A percentile compares a stretch with the other conserved stretches of the same genome.
Evolutionary conservation across 1,284 basidiomycete genomes (phyloP).

Genomic region (Spongispora temasekensis): DNA sequence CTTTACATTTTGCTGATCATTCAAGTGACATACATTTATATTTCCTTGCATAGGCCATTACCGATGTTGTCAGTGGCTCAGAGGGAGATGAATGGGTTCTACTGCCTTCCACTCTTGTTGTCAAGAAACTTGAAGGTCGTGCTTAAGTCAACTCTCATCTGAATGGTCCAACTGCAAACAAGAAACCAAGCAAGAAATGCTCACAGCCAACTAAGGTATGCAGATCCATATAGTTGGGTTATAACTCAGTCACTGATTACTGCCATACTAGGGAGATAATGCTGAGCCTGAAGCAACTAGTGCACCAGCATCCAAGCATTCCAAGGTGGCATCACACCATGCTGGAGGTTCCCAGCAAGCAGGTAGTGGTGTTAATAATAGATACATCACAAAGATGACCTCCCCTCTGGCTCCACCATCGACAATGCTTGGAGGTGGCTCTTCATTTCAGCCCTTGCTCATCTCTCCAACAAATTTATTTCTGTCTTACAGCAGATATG

Average conservation of each 20-base stretch:
- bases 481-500: slow-evolving; percentile 8
- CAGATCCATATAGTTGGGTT: not conserved
- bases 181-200: not conserved
- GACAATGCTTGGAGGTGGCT: slow-evolving; percentile 1
- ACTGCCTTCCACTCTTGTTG: not conserved
- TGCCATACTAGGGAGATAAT: not conserved
- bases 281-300: not conserved
- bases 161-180: not conserved
- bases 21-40: too few relatives aligned
- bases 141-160: not conserved
- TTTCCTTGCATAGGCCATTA: not conserved
- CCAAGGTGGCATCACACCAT: not conserved
- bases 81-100: not conserved
- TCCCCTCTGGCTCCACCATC: not conserved
- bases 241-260: not conserved
- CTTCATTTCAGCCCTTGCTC: slow-evolving; percentile 4
- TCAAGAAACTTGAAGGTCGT: not conserved
- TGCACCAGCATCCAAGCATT: not conserved
- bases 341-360: not conserved
- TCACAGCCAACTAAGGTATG: not conserved
- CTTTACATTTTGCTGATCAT: too few relatives aligned
- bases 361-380: slow-evolving; percentile 8
- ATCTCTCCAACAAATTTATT: not conserved
- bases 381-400: slow-evolving; percentile 8
- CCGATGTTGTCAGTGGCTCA: not conserved